Base-by-base conservation (phyloP, 768 basidiomycete species). In the Hydnomerulius pinastri region DNA sequence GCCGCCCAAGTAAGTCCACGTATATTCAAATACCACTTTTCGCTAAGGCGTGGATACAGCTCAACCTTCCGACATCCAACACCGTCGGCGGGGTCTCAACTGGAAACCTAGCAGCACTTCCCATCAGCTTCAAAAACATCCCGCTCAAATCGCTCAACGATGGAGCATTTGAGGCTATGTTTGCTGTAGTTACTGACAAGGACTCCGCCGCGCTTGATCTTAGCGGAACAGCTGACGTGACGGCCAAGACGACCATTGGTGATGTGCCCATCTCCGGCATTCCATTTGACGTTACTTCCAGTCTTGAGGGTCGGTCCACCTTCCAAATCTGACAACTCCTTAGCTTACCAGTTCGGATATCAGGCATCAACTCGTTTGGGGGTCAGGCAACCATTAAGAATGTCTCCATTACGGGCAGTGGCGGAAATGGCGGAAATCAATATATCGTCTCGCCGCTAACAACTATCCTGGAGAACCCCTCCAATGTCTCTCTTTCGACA, bases 71-170 rank as follows among this genome's bases (percentile, higher is more conserved):
- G 5, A 70, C 64, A 47, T 67, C 68, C 24, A 56, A 77, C 29
- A 76, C 75, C 11, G 69, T 73, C 37, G 84, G 85, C 37, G 83
- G 84, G 1, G 77, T 86, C 2, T 87, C 86, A 20, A 89, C 85
- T 0, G 86, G 87, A 21, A 85, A 86, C 55, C 47, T 77, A n/a
- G 87, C 76, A 4, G 72, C 79, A 43, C 75, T 89, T 38, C 69
- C 71, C 2, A 79, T 89, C 42, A 70, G 73, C 17, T 88, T 85
- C 71, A 62, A 75, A 5, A 64, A 87, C 46, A 65, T 78, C 30
- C 79, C 79, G n/a, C 65, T 89, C 9, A 70, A 71, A 45, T 77
- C 86, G 3, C 71, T 85, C 42, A 74, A 84, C 50, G 65, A 80
- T 33, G 73, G 53, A 5, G 81, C 76, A 0, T 87, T 87, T 62